A percentile compares a stretch with the other conserved stretches of the same genome.
These are phyloP conservation scores for Sporothrix variecibatus DNA, from an alignment of 2,329 filamentous ascomycete species.

Conservation along the genomic window DNA sequence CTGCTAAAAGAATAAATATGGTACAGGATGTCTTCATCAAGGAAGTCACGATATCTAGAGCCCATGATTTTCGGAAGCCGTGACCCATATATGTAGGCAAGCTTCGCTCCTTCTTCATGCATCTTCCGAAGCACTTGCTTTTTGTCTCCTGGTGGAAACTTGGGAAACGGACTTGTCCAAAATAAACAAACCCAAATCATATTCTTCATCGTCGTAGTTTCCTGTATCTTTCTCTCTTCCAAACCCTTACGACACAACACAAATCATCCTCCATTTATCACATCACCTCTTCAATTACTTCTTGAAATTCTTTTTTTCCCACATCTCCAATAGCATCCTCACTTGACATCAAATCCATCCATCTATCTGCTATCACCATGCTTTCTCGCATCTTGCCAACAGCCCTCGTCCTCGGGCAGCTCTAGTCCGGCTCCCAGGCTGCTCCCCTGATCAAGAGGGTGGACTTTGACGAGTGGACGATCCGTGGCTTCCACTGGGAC, in stretches of 20 bases:
- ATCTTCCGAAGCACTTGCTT: no score
- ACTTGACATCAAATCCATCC: neutral
- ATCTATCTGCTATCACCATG: neutral
- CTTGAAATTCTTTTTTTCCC: neutral
- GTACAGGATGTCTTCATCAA: no score
- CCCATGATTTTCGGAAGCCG: no score
- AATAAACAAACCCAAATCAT: slow-evolving; percentile 6
- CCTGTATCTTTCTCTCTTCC: neutral
- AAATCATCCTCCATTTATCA: neutral
- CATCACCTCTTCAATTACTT: neutral
- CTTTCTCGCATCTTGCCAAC: slow-evolving; percentile 16
- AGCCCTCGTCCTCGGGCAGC: slow-evolving; percentile 21
- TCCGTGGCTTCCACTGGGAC: slow-evolving; percentile 29
- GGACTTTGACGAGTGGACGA: slow-evolving; percentile 22
- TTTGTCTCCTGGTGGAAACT: neutral
- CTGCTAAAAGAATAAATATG: no score
- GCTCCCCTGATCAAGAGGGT: neutral
- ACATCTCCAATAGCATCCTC: neutral
- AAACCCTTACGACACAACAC: neutral
- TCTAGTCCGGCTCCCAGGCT: neutral
- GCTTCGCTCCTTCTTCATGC: neutral
- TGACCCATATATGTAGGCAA: no score
- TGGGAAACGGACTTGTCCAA: neutral
- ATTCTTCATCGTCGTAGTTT: neutral
- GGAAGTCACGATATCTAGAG: no score